Conservation (phyloP, 495 filamentous ascomycete species). For the Terfezia claveryi region DNA sequence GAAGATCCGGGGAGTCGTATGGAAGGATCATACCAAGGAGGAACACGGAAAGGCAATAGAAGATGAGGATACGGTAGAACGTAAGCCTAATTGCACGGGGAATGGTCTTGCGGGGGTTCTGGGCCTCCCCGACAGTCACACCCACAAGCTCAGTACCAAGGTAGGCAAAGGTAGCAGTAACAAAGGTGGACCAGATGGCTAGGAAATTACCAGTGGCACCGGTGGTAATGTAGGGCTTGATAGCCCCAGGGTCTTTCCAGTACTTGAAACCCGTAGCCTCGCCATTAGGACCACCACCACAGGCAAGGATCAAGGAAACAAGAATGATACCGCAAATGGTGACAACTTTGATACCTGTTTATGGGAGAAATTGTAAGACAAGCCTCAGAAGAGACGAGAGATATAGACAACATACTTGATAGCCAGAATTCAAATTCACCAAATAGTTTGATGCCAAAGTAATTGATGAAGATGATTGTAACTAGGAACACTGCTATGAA, state of each 20-base stretch:
- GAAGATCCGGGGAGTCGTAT: constrained; percentile 30
- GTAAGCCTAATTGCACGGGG: constrained; percentile 58
- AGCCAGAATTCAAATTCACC: constrained; percentile 32
- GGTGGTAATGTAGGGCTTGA: constrained; percentile 23
- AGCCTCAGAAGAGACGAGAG: neutral
- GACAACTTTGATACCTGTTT: constrained; percentile 35
- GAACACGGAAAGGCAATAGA: constrained; percentile 48
- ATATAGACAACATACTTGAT: constrained; percentile 16
- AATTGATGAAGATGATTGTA: constrained; percentile 39
- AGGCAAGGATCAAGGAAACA: constrained; percentile 42
- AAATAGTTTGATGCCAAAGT: constrained; percentile 28
- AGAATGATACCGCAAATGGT: constrained; percentile 45
- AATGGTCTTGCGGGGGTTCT: constrained; percentile 52
- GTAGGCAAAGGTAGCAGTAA: constrained; percentile 64
- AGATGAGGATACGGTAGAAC: constrained; percentile 71
- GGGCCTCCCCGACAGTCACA: constrained; percentile 59
- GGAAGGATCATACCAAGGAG: constrained; percentile 36
- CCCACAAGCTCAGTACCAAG: constrained; percentile 71
- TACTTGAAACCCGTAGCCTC: constrained; percentile 54
- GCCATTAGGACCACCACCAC: constrained; percentile 53
- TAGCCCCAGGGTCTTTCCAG: constrained; percentile 52
- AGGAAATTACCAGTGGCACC: constrained; percentile 34
- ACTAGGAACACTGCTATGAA: constrained; percentile 50
- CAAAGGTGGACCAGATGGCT: constrained; percentile 56
- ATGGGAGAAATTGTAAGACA: neutral